Evolutionary conservation across 2,329 filamentous ascomycete species (phyloP).

Genomic region (Calonectria ilicicola): DNA sequence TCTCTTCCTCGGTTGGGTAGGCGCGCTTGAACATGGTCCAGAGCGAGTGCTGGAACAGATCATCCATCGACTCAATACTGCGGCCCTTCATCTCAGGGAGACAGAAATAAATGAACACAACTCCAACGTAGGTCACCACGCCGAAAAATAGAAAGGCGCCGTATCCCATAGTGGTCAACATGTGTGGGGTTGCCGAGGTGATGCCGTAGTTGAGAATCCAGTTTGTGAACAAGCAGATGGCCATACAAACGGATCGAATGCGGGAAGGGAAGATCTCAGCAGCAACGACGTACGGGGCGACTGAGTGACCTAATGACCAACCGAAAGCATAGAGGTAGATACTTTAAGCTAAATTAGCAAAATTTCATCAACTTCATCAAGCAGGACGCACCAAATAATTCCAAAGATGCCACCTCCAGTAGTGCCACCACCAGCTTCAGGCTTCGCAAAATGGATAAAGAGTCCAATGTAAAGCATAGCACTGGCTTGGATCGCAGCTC

Average conservation of each 20-base stretch:
- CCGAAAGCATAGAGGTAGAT: constrained; percentile 37
- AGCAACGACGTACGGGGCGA: constrained; percentile 35
- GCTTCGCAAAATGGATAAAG: constrained; percentile 36
- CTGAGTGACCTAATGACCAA: constrained; percentile 35
- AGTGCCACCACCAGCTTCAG: constrained; percentile 24
- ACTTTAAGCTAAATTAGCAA: constrained; percentile 8
- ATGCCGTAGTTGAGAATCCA: constrained; percentile 35
- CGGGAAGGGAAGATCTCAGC: constrained; percentile 38
- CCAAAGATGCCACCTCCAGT: constrained; percentile 13
- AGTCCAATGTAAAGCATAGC: constrained; percentile 45
- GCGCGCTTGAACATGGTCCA: constrained; percentile 24
- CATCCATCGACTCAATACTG: constrained; percentile 22
- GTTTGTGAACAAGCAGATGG: constrained; percentile 31
- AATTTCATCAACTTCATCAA: background rate
- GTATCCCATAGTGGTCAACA: constrained; percentile 30
- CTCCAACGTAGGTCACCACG: constrained; percentile 16
- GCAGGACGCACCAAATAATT: background rate
- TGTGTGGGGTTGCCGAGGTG: constrained; percentile 31
- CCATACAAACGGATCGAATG: constrained; percentile 36
- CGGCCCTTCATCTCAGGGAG: constrained; percentile 20
- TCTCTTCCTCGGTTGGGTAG: constrained; percentile 20
- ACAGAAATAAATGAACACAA: constrained; percentile 20
- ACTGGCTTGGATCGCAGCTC: constrained; percentile 38
- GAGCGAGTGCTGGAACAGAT: constrained; percentile 19
- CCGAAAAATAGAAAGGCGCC: constrained; percentile 35